Evolutionary conservation across 257 asterid genomes (phyloP), one percentile per base, ranked within the genome.

Genomic region (Solanum habrochaites): DNA sequence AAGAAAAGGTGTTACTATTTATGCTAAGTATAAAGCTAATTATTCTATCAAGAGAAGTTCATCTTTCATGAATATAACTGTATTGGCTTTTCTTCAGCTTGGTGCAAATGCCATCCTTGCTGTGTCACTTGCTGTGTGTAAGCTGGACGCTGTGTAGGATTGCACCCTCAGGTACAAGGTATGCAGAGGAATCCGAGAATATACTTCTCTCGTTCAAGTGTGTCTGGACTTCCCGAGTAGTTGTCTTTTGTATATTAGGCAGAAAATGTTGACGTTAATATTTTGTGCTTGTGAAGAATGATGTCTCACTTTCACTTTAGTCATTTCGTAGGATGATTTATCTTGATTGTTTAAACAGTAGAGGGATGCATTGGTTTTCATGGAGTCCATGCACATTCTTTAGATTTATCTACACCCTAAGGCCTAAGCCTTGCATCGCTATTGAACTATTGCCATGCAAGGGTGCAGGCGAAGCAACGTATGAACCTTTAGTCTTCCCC

Each of bases 101-200:
- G 99, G 98, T 86, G 99, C 99, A 75, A 97, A 97, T 87, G 98
- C 99, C 81, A 97, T 95, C 82, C 95, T 97, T 12, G 99, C 98
- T 6, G 99, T 97, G 60, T 97, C 99, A 69, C 98, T 97, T 90
- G 98, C 99, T 16, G 90, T 95, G 47, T 97, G 99, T 93, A 97
- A 91, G 98, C 98, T 86, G 99, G 98, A n/a, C 39, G 98, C 99
- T 88, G 92, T 43, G 94, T 85, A 94, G 91, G 85, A 89, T 94
- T 47, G 90, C 92, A 78, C 99, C 99, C 31, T 86, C 95, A n/a
- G n/a, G 67, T 97, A 97, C 94, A 94, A 95, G 98, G 99, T 97
- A 91, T 83, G 42, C 47, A 14, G 23, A 27, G 29, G 29, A 81
- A 29, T n/a, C 8, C n/a, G n/a, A n/a, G n/a, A n/a, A n/a, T n/a